Percentiles rank a stretch among this genome's conserved stretches.
phyloP scores from a whole-genome alignment of 306 rosid species.

The Crataegus laevigata region DNA sequence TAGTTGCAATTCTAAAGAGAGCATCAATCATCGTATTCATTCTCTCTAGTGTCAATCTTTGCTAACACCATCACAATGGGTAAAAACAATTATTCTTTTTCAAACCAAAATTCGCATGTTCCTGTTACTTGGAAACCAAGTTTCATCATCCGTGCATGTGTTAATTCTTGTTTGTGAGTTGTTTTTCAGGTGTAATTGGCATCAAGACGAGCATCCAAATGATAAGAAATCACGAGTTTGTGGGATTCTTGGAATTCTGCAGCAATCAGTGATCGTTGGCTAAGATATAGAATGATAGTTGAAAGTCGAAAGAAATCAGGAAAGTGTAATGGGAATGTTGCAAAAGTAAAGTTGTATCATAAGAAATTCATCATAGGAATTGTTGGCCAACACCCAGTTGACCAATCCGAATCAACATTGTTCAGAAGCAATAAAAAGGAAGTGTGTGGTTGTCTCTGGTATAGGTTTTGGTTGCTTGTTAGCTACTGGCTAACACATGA shows the following conservation, averaged over 20 bases:
- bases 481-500: slow-evolving; percentile 43
- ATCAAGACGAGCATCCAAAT: slow-evolving; percentile 47
- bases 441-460: background rate
- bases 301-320: background rate
- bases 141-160: background rate
- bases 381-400: slow-evolving; percentile 69
- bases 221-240: slow-evolving; percentile 71
- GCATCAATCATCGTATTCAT: slow-evolving; percentile 77
- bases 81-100: slow-evolving; percentile 11
- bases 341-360: background rate
- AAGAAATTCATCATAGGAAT: background rate
- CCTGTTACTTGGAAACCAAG: background rate
- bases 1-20: slow-evolving; percentile 44
- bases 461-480: slow-evolving; percentile 20
- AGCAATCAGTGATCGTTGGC: slow-evolving; percentile 34
- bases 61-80: slow-evolving; percentile 92
- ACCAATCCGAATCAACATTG: slow-evolving; percentile 22
- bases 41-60: slow-evolving; percentile 80
- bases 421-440: slow-evolving; percentile 11
- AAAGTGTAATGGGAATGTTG: background rate
- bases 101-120: background rate
- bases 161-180: background rate
- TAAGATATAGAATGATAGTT: background rate
- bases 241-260: slow-evolving; percentile 80
- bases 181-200: slow-evolving; percentile 58